Percentiles rank a stretch among this genome's conserved stretches.
Conservation (phyloP, 1,284 basidiomycete genomes). For the Ustilago loliicola region DNA sequence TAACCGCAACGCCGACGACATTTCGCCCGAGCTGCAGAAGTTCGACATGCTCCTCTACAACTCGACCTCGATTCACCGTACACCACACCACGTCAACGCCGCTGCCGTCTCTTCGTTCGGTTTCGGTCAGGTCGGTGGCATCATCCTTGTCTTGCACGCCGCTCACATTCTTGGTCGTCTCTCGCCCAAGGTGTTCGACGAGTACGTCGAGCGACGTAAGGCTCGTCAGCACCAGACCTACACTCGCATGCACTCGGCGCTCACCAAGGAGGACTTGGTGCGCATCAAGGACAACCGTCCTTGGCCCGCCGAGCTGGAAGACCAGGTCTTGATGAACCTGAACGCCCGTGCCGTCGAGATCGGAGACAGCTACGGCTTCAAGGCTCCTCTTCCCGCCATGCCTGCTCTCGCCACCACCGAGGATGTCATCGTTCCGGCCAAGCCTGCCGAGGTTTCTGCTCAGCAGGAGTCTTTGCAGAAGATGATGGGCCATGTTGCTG, state of each 20-base stretch:
- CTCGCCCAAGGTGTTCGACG: slow-evolving; percentile 79
- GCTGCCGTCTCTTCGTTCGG: slow-evolving; percentile 86
- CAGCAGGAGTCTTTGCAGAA: slow-evolving; percentile 57
- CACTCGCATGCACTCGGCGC: slow-evolving; percentile 64
- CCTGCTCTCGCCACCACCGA: slow-evolving; percentile 47
- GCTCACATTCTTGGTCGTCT: slow-evolving; percentile 89
- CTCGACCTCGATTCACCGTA: slow-evolving; percentile 82
- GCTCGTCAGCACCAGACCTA: slow-evolving; percentile 63
- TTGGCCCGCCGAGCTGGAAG: slow-evolving; percentile 88
- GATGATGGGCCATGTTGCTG: slow-evolving; percentile 76
- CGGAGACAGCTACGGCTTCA: slow-evolving; percentile 62
- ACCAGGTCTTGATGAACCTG: slow-evolving; percentile 89
- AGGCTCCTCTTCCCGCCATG: slow-evolving; percentile 56
- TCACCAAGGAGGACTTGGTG: slow-evolving; percentile 73
- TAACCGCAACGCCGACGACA: slow-evolving; percentile 83
- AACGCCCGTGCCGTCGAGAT: slow-evolving; percentile 77
- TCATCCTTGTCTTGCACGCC: slow-evolving; percentile 88
- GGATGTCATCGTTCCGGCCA: slow-evolving; percentile 43
- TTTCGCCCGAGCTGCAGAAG: slow-evolving; percentile 90
- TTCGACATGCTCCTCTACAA: slow-evolving; percentile 96
- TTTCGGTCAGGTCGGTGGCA: slow-evolving; percentile 95
- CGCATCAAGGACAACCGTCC: slow-evolving; percentile 96
- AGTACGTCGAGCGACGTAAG: slow-evolving; percentile 75
- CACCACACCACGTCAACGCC: slow-evolving; percentile 63
- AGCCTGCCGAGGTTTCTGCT: slow-evolving; percentile 50